phyloP scores from a whole-genome alignment of 2,329 filamentous ascomycete genomes.

The Didymella arachidicola region DNA sequence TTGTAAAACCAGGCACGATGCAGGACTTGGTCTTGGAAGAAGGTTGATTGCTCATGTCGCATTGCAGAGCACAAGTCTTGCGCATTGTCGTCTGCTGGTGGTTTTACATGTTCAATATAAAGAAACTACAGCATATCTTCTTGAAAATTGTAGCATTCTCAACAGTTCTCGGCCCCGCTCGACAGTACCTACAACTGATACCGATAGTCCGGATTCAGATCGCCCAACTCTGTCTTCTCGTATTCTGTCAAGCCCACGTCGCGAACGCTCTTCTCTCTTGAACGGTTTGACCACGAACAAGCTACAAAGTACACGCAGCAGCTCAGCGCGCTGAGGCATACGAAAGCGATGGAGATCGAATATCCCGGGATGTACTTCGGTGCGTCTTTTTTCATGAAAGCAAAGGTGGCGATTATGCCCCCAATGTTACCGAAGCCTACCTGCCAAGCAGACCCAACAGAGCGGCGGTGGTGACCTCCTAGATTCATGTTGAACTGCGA shows the following conservation, averaged over 20 bases:
- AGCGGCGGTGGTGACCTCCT: conserved; percentile 59
- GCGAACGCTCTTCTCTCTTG: conserved; percentile 59
- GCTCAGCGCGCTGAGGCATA: conserved; percentile 69
- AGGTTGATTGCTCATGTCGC: neutral
- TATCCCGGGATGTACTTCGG: conserved; percentile 77
- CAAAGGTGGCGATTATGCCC: conserved; percentile 61
- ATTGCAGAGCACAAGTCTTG: neutral
- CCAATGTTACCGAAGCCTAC: conserved; percentile 60
- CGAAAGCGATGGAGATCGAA: conserved; percentile 77
- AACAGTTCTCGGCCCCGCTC: neutral
- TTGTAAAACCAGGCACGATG: neutral
- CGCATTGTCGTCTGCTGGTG: neutral
- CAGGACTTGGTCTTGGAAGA: too few species aligned
- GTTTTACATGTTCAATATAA: neutral
- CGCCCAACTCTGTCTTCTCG: conserved; percentile 68
- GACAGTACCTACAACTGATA: conserved; percentile 59
- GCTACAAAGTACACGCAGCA: conserved; percentile 67
- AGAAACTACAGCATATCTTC: neutral
- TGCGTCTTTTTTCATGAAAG: conserved; percentile 65
- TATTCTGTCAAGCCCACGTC: conserved; percentile 65
- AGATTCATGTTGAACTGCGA: conserved; percentile 61
- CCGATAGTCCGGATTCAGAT: conserved; percentile 67
- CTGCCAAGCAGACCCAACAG: conserved; percentile 60
- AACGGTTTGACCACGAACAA: conserved; percentile 68
- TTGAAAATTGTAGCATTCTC: neutral